Conservation (phyloP, 2,329 filamentous ascomycete genomes). For the Stenocarpella maydis region DNA sequence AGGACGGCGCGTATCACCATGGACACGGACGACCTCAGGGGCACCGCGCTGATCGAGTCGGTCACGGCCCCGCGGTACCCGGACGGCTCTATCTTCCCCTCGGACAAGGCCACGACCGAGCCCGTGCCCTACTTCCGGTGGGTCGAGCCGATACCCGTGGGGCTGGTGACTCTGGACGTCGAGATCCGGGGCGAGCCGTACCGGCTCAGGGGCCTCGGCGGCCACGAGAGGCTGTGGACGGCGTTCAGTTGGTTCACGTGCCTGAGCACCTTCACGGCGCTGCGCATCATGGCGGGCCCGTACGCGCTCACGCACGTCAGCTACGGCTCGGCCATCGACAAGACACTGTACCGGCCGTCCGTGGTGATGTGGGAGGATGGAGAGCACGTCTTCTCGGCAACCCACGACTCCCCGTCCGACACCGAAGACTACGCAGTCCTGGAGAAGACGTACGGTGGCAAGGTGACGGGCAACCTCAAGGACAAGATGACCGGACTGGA, state of each 20-base stretch:
- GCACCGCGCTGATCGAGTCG: background rate
- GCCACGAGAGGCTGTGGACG: background rate
- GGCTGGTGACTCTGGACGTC: background rate
- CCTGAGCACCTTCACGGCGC: background rate
- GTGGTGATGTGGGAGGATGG: background rate
- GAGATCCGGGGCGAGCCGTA: background rate
- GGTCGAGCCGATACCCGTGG: background rate
- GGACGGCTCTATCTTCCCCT: background rate
- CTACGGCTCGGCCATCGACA: background rate
- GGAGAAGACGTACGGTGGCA: background rate
- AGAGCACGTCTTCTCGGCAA: background rate
- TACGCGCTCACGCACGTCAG: background rate
- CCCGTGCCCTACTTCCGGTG: background rate
- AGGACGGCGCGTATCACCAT: background rate
- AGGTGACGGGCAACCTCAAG: background rate
- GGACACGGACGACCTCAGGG: background rate
- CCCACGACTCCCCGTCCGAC: background rate
- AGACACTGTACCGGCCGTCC: background rate
- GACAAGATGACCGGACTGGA: background rate
- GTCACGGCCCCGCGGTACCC: background rate
- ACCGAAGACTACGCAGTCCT: background rate
- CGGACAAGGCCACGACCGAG: background rate
- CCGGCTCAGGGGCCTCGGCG: background rate
- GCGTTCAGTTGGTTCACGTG: background rate
- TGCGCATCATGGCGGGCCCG: background rate